These are phyloP conservation scores for Coemansia sp. DNA, from an alignment of 192 early-diverging fungal species.

Conservation along the genomic window DNA sequence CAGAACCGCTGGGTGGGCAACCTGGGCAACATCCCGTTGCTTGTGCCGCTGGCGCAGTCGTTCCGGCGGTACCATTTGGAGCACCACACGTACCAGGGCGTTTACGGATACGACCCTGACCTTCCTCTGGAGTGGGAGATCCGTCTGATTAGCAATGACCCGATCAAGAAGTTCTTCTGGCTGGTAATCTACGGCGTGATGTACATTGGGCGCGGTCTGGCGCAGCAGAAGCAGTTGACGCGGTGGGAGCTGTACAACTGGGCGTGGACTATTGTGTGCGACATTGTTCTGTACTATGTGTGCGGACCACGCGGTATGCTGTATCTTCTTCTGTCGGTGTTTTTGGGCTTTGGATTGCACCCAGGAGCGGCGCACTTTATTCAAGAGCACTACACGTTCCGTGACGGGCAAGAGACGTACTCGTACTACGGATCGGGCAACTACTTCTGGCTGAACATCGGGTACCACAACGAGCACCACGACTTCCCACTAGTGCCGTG, in stretches of 20 bases:
- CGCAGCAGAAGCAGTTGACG: slow-evolving; percentile 63
- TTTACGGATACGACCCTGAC: slow-evolving; percentile 89
- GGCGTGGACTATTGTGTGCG: slow-evolving; percentile 61
- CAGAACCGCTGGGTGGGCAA: slow-evolving; percentile 81
- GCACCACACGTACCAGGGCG: slow-evolving; percentile 97
- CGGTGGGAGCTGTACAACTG: slow-evolving; percentile 79
- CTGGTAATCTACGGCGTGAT: slow-evolving; percentile 81
- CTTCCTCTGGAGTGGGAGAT: slow-evolving; percentile 87
- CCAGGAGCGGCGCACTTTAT: slow-evolving; percentile 95
- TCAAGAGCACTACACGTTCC: slow-evolving; percentile 96
- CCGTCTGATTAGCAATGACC: slow-evolving; percentile 67
- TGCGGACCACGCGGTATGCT: slow-evolving; percentile 64
- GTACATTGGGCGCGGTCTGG: slow-evolving; percentile 77
- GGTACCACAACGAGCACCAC: slow-evolving; percentile 98
- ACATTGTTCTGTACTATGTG: slow-evolving; percentile 55
- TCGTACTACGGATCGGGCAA: slow-evolving; percentile 94
- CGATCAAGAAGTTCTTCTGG: slow-evolving; percentile 71
- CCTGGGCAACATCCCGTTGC: slow-evolving; percentile 83
- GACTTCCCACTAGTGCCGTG: slow-evolving; percentile 89
- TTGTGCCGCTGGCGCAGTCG: slow-evolving; percentile 73
- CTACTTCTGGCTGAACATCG: slow-evolving; percentile 87
- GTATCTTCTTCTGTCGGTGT: slow-evolving; percentile 67
- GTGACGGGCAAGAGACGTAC: slow-evolving; percentile 92
- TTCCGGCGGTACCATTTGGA: slow-evolving; percentile 90
- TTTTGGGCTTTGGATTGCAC: slow-evolving; percentile 85